Evolutionary conservation across 2,329 filamentous ascomycete species (phyloP), one percentile per base, ranked within the genome.

Genomic region (Aspergillus pseudoviridinutans): DNA sequence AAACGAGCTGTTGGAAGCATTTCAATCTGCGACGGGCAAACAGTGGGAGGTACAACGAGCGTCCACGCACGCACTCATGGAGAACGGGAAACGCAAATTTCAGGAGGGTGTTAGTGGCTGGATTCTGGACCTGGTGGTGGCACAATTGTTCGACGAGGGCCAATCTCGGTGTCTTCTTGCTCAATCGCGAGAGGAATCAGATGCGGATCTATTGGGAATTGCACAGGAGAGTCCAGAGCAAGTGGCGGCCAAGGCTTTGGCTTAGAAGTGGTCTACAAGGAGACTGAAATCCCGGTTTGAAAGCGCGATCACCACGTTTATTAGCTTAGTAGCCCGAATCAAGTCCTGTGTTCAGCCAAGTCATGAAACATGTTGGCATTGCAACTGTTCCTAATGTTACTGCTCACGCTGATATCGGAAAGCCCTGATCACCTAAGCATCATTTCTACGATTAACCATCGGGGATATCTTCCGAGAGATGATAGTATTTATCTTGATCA

Each of bases 1-100:
- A 25, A 57, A 50, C 12, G 50, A 60, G 28, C 14, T 61, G 49
- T 27, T 61, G 49, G 42, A 49, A 28, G 55, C 55, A 2, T 52
- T 66, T 4, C 54, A 61, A 29, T 17, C 29, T 4, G 55, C 17
- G 7, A 50, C 57, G 14, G 50, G 54, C 3, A 51, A 22, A n/a
- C 7, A 55, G 32, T 61, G 58, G 58, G 38, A 32, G 3, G 58
- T 64, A n/a, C 47, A 60, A 35, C 17, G 12, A 2, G 29, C 27
- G 12, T 32, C 53, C 2, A 29, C 56, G 0, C 27, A 42, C 14
- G 12, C 14, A 3, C 53, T 55, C 5, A 50, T 46, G 10, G 49
- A 53, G 8, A 50, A 27, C 6, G 55, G 41, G 22, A n/a, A 46
- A 8, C 8, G 49, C 6, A 57, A 60, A 22, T 38, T 54, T 2